Base-by-base conservation (phyloP, 441 rosid species). In the Bocquillonia castaneifolia region DNA sequence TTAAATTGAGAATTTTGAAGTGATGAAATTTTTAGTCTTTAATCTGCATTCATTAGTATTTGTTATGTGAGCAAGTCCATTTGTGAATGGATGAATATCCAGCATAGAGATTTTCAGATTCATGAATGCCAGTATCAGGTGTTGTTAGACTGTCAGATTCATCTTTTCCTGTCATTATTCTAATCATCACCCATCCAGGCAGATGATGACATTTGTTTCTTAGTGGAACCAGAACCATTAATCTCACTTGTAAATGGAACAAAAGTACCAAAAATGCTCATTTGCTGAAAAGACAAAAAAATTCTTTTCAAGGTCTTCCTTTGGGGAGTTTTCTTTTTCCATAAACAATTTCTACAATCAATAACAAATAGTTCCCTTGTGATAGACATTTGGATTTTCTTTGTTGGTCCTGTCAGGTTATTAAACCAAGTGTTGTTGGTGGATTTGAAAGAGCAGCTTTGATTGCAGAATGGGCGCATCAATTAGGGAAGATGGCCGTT, bases 391-490 rank as follows among this genome's bases (percentile, higher is more conserved):
- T 64, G 12, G 44, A 52, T 63, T 62, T 39, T 36, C 50, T 71
- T 36, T 64, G 51, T 68, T 66, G 65, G 68, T 64, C 53, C 66
- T 68, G 18, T 5, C 79, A 93, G 99, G 95, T 93, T 39, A 85
- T 93, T 64, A 93, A 93, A 81, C 99, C 99, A 64, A 88, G 92
- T 75, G 90, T 87, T 48, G 77, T 93, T 71, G 97, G 99, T 74
- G 99, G 99, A 50, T 86, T 93, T 80, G 99, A 91, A 81, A 91
- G 81, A 70, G 84, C 96, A 53, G 87, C 92, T 40, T 52, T 81
- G 63, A 81, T 91, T 64, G 97, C 99, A 50, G 76, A 74, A 66
- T 89, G 96, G 99, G 99, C 99, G n/a, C 95, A 86, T 54, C 80
- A 71, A 60, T 83, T 74, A 48, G 95, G 92, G 71, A 93, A 93